Evolutionary conservation across 352 stramenopile genomes (phyloP).

Genomic region (Thalassiosira hispida): DNA sequence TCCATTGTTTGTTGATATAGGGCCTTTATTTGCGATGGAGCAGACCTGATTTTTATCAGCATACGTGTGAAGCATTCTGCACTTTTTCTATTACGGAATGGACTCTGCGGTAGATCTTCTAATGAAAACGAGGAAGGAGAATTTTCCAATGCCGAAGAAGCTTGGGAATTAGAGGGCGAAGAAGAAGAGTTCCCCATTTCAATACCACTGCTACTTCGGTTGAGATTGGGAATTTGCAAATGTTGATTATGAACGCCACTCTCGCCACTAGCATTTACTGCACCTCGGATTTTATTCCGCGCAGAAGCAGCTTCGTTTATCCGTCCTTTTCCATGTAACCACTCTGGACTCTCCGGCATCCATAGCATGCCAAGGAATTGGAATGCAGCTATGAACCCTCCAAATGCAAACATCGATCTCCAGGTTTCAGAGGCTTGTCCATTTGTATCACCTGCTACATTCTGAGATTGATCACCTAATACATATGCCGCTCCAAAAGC

Average conservation of each 20-base stretch:
- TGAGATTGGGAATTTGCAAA: background rate
- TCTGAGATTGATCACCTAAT: slow-evolving; percentile 20
- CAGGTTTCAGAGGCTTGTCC: slow-evolving; percentile 65
- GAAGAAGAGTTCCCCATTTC: slow-evolving; percentile 2
- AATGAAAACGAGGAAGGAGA: background rate
- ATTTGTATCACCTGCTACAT: slow-evolving; percentile 34
- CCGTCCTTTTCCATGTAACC: slow-evolving; percentile 61
- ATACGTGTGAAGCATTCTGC: background rate
- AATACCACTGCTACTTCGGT: slow-evolving; percentile 1
- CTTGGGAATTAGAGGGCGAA: too few species aligned
- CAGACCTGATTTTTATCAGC: slow-evolving; percentile 1
- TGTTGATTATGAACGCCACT: slow-evolving; percentile 3
- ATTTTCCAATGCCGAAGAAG: too few species aligned
- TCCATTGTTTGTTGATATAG: slow-evolving; percentile 17
- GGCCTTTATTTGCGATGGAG: slow-evolving; percentile 15
- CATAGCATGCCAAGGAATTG: slow-evolving; percentile 73
- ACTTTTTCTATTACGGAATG: background rate
- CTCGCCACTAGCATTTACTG: background rate
- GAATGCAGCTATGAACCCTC: slow-evolving; percentile 62
- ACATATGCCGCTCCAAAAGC: slow-evolving; percentile 61
- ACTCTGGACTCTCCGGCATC: slow-evolving; percentile 76
- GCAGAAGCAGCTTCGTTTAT: slow-evolving; percentile 39
- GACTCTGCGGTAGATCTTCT: background rate
- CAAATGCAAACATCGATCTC: slow-evolving; percentile 81
- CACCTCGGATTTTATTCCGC: slow-evolving; percentile 45